Evolutionary conservation across 345 rosid genomes (phyloP).

Genomic region (Hevea brasiliensis): DNA sequence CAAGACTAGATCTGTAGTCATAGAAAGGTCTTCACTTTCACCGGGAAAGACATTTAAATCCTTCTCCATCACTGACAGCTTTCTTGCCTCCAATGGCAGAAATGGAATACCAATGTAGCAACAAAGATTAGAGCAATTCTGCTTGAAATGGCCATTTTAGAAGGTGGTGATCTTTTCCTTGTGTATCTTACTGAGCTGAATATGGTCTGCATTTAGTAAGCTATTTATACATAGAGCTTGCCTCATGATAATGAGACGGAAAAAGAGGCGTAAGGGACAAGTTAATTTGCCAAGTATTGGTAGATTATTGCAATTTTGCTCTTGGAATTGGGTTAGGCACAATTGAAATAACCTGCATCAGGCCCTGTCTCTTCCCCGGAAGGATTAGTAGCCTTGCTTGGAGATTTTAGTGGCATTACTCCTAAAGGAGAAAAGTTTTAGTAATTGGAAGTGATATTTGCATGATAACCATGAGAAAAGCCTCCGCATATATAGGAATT

Average conservation of each 20-base stretch:
- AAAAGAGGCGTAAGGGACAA: background rate
- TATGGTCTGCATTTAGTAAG: background rate
- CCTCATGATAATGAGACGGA: background rate
- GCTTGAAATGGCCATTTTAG: background rate
- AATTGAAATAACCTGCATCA: no score
- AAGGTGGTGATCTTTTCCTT: background rate
- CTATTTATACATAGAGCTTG: background rate
- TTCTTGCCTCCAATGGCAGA: background rate
- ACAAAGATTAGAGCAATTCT: background rate
- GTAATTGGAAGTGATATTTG: no score
- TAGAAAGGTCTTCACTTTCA: background rate
- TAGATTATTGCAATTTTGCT: no score
- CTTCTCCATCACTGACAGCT: background rate
- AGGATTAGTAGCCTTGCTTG: no score
- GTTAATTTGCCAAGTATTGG: background rate
- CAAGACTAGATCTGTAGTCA: background rate
- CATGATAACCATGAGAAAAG: no score
- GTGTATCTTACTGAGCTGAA: no score
- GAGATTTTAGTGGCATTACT: no score
- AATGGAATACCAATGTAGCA: background rate
- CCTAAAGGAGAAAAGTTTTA: no score
- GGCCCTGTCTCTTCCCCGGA: no score
- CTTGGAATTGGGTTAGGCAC: no score
- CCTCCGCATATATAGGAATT: no score
- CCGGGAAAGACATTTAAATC: background rate